These are phyloP conservation scores for Bipolaris sorokiniana DNA, from an alignment of 2,329 filamentous ascomycete genomes.

Conservation along the genomic window DNA sequence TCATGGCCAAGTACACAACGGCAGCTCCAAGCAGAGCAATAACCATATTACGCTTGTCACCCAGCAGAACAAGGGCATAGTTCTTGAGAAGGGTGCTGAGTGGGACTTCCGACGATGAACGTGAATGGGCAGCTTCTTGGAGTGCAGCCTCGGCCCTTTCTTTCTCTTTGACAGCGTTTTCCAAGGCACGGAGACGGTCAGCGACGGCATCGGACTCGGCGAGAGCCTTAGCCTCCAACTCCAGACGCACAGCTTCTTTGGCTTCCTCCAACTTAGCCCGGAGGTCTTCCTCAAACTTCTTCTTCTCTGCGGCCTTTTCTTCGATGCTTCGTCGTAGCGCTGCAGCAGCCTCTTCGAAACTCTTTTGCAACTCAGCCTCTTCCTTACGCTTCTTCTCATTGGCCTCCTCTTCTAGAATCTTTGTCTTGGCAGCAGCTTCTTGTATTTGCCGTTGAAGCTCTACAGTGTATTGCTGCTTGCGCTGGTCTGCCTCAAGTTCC, in stretches of 20 bases:
- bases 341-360: slow-evolving; percentile 36
- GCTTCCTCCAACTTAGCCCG: slow-evolving; percentile 40
- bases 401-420: slow-evolving; percentile 36
- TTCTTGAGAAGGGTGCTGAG: slow-evolving; percentile 60
- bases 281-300: slow-evolving; percentile 34
- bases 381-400: slow-evolving; percentile 33
- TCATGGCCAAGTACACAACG: slow-evolving; percentile 50
- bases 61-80: slow-evolving; percentile 59
- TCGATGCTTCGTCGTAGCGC: slow-evolving; percentile 35
- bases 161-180: slow-evolving; percentile 35
- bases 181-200: slow-evolving; percentile 39
- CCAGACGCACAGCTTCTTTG: slow-evolving; percentile 41
- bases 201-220: slow-evolving; percentile 37
- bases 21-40: slow-evolving; percentile 55
- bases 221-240: slow-evolving; percentile 39
- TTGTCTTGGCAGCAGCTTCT: slow-evolving; percentile 39
- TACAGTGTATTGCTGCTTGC: slow-evolving; percentile 38
- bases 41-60: slow-evolving; percentile 61
- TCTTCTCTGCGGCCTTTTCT: slow-evolving; percentile 37
- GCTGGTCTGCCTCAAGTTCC: slow-evolving; percentile 42
- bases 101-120: slow-evolving; percentile 53
- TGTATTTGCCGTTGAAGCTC: slow-evolving; percentile 42
- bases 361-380: slow-evolving; percentile 36
- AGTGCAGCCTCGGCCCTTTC: slow-evolving; percentile 15
- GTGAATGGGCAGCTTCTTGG: slow-evolving; percentile 14